Percentiles rank a stretch among this genome's conserved stretches.
These are phyloP conservation scores for Sisymbrium altissimum DNA, from an alignment of 345 rosid species.

Conservation along the genomic window DNA sequence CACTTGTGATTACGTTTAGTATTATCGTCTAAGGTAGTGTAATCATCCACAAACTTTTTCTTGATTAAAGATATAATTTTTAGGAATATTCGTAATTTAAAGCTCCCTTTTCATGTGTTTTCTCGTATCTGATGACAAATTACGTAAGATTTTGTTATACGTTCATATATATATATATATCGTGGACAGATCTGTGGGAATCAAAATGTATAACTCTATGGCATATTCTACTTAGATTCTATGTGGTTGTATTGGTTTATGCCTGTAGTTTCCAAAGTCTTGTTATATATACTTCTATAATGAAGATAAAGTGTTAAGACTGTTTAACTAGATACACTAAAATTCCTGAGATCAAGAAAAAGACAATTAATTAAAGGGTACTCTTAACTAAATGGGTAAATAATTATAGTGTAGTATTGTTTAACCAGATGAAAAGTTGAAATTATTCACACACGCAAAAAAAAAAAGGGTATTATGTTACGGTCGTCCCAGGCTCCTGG, in stretches of 20 bases:
- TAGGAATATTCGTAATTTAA: constrained; percentile 21
- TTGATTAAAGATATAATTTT: constrained; percentile 12
- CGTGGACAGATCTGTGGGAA: neutral
- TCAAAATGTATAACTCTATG: neutral
- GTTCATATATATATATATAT: neutral
- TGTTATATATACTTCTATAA: neutral
- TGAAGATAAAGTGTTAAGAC: neutral
- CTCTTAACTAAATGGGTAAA: neutral
- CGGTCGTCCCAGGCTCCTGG: no score
- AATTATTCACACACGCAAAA: neutral
- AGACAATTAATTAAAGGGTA: neutral
- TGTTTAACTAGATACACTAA: neutral
- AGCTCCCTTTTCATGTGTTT: constrained; percentile 27
- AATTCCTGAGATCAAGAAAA: neutral
- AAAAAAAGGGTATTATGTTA: neutral
- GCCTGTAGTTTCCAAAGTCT: neutral
- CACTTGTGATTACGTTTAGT: constrained; percentile 20
- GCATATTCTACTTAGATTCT: constrained; percentile 30
- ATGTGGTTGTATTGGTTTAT: neutral
- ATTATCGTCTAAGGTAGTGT: constrained; percentile 12
- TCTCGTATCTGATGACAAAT: constrained; percentile 11
- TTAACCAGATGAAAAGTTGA: neutral
- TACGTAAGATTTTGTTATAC: constrained; percentile 9
- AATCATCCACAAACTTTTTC: constrained; percentile 29
- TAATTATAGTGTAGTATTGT: neutral